Evolutionary conservation across 2,329 filamentous ascomycete species (phyloP).

Genomic region (Talaromyces marneffei): DNA sequence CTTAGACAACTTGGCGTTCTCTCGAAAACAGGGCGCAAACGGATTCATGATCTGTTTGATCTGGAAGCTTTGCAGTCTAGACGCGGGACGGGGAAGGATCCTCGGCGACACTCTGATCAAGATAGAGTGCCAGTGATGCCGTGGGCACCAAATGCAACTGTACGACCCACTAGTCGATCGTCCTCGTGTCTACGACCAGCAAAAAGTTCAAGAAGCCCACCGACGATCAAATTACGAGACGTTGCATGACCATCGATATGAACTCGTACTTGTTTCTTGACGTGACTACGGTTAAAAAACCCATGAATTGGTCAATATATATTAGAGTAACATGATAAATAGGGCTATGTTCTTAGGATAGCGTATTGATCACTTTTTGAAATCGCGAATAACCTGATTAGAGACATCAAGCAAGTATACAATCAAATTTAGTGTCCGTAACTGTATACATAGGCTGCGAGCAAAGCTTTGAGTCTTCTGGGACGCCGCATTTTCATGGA

Average conservation of each 20-base stretch:
- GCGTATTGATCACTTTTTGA: neutral
- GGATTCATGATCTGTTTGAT: slow-evolving; percentile 21
- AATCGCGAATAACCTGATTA: neutral
- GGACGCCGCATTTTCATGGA: neutral
- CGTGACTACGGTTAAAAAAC: neutral
- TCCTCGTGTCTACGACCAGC: neutral
- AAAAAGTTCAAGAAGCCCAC: neutral
- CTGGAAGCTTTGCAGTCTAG: slow-evolving; percentile 16
- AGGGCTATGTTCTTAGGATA: neutral
- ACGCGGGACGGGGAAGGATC: neutral
- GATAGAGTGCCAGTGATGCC: slow-evolving; percentile 20
- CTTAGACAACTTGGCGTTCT: slow-evolving; percentile 14
- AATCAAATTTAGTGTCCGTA: neutral
- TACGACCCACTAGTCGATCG: slow-evolving; percentile 8
- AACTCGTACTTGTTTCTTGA: neutral
- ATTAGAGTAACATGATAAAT: neutral
- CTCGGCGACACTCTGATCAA: neutral
- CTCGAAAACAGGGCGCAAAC: slow-evolving; percentile 14
- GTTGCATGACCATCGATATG: neutral
- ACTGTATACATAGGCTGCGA: too few species aligned
- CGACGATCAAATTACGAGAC: neutral
- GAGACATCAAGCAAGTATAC: neutral
- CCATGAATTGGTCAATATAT: neutral
- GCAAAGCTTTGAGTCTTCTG: slow-evolving; percentile 1
- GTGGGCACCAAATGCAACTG: slow-evolving; percentile 18